phyloP scores from a whole-genome alignment of 2,329 filamentous ascomycete genomes.

The Bipolaris sorokiniana region DNA sequence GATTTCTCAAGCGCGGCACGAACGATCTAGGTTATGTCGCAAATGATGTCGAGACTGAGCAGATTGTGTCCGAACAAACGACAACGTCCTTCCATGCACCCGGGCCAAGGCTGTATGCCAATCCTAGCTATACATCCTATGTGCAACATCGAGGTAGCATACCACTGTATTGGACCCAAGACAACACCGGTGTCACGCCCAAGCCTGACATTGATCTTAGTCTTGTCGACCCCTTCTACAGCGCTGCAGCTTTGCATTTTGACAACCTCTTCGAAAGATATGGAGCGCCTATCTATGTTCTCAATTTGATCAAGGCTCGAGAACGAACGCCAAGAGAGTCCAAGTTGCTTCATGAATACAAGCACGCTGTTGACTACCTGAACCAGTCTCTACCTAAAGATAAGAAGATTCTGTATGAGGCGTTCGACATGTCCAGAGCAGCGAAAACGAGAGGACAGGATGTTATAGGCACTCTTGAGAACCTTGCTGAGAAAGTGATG shows the following conservation, averaged over 20 bases:
- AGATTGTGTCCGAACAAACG: constrained; percentile 92
- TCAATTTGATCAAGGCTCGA: constrained; percentile 85
- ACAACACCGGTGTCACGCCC: constrained; percentile 90
- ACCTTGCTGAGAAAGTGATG: constrained; percentile 86
- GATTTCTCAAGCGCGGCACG: constrained; percentile 91
- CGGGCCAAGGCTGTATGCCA: constrained; percentile 82
- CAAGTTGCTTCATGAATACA: constrained; percentile 86
- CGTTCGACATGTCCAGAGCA: constrained; percentile 97
- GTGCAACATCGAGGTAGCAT: constrained; percentile 97
- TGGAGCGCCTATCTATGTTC: constrained; percentile 85
- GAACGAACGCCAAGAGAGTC: constrained; percentile 91
- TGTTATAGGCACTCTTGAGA: constrained; percentile 89
- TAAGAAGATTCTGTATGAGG: constrained; percentile 89
- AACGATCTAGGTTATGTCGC: constrained; percentile 96
- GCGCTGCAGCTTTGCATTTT: constrained; percentile 90
- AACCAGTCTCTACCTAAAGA: constrained; percentile 88
- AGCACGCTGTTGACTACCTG: constrained; percentile 84
- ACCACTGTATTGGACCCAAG: constrained; percentile 95
- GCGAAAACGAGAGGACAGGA: constrained; percentile 90
- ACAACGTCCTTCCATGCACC: constrained; percentile 96
- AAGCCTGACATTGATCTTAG: constrained; percentile 97
- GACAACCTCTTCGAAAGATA: constrained; percentile 94
- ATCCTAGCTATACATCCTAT: constrained; percentile 92
- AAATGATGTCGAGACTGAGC: constrained; percentile 98
- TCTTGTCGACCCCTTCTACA: constrained; percentile 94